Evolutionary conservation across 2,329 filamentous ascomycete genomes (phyloP).

Genomic region (Penicillium glabrum): DNA sequence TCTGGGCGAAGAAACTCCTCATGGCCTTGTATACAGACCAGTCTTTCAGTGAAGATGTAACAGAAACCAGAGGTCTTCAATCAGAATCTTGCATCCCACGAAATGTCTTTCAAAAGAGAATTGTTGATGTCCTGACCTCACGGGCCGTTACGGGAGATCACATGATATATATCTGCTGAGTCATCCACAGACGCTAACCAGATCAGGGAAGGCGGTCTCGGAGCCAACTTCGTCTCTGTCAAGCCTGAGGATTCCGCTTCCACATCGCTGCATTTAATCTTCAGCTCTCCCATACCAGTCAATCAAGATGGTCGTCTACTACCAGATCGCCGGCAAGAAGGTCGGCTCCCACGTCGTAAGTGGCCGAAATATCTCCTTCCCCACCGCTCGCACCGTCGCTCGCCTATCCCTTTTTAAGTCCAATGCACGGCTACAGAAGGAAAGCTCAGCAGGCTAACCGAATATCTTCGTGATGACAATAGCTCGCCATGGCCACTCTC

Average conservation of each 20-base stretch:
- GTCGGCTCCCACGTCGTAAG: slow-evolving; percentile 54
- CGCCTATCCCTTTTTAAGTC: slow-evolving; percentile 23
- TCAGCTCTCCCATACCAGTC: slow-evolving; percentile 19
- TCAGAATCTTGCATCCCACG: no score
- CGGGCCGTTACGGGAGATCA: slow-evolving; percentile 1
- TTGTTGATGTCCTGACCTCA: background rate
- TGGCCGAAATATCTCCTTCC: slow-evolving; percentile 18
- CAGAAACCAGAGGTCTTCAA: no score
- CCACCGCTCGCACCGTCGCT: background rate
- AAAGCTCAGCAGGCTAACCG: slow-evolving; percentile 18
- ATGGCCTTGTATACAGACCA: fast-evolving
- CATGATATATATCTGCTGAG: slow-evolving; percentile 16
- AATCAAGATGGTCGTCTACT: slow-evolving; percentile 53
- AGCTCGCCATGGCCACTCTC: slow-evolving; percentile 64
- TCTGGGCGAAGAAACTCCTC: no score
- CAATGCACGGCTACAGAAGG: slow-evolving; percentile 11
- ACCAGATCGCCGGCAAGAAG: slow-evolving; percentile 53
- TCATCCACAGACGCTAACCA: slow-evolving; percentile 8
- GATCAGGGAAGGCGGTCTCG: slow-evolving; percentile 20
- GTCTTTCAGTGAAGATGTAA: no score
- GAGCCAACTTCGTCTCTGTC: slow-evolving; percentile 26
- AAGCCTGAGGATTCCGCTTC: slow-evolving; percentile 28
- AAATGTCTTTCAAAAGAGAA: no score
- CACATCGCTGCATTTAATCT: slow-evolving; percentile 27
- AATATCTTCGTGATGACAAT: slow-evolving; percentile 7